A percentile compares a stretch with the other conserved stretches of the same genome.
These are phyloP conservation scores for Articulospora tetracladia DNA, from an alignment of 495 filamentous ascomycete species.

Conservation along the genomic window DNA sequence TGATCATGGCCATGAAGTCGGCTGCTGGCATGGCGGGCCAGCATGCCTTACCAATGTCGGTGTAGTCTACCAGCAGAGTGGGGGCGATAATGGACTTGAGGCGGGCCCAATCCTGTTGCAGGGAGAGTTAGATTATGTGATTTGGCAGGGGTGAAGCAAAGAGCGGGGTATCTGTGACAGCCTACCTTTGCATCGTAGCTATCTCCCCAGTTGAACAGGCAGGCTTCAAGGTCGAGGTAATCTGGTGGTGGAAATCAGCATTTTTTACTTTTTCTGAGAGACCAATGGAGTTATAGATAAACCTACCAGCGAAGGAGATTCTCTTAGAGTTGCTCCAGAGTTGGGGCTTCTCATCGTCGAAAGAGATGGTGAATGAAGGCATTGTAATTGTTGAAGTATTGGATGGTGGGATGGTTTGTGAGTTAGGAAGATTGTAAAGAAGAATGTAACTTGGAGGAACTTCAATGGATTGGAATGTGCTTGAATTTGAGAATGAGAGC, in stretches of 20 bases:
- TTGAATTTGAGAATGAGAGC: too few species aligned
- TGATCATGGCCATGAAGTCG: constrained; percentile 68
- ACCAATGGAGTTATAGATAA: neutral
- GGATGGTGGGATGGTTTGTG: neutral
- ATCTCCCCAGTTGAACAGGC: constrained; percentile 73
- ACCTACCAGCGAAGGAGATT: constrained; percentile 12
- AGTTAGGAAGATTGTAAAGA: too few species aligned
- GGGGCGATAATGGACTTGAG: constrained; percentile 69
- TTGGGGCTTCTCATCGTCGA: constrained; percentile 9
- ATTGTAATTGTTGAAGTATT: constrained; percentile 8
- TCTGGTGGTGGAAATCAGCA: constrained; percentile 26
- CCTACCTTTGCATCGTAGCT: constrained; percentile 68
- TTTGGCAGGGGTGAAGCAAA: neutral
- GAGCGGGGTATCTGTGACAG: neutral
- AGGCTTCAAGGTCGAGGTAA: constrained; percentile 47
- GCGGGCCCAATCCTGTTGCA: constrained; percentile 60
- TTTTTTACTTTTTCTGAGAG: neutral
- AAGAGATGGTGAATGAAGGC: constrained; percentile 14
- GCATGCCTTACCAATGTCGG: constrained; percentile 64
- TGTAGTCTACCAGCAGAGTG: constrained; percentile 68
- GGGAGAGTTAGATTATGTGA: neutral
- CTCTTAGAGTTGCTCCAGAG: constrained; percentile 8
- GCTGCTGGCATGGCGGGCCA: constrained; percentile 72
- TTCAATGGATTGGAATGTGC: too few species aligned
- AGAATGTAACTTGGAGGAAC: too few species aligned